phyloP scores from a whole-genome alignment of 2,329 filamentous ascomycete species.

The Colletotrichum abscissum region DNA sequence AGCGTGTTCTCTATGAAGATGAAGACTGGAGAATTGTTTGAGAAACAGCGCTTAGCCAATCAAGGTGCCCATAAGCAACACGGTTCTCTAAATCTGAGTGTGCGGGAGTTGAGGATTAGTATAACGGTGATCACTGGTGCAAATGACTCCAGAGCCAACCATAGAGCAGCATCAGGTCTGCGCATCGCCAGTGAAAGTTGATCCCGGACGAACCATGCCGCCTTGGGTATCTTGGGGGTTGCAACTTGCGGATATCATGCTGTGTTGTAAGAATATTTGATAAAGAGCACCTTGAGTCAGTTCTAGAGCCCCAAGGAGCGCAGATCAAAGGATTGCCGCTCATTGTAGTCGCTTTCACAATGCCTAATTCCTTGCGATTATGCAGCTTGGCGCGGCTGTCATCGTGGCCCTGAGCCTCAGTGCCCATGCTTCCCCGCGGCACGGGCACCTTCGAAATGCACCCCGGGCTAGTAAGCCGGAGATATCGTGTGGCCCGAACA shows the following conservation, averaged over 20 bases:
- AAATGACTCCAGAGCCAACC: not conserved
- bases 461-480: constrained; percentile 8
- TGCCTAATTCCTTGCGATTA: not conserved
- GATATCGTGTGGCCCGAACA: constrained; percentile 60
- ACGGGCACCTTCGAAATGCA: constrained; percentile 45
- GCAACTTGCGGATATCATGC: not conserved
- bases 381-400: constrained; percentile 23
- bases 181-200: not conserved
- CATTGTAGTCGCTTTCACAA: not conserved
- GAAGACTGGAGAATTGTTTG: constrained; percentile 1
- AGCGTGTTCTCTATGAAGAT: not conserved
- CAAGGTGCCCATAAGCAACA: not conserved
- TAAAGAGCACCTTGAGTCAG: not conserved
- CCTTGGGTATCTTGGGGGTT: not conserved
- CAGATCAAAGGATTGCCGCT: not conserved
- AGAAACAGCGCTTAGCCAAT: constrained; percentile 11
- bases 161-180: not conserved
- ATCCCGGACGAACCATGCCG: not conserved
- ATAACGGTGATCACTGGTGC: constrained; percentile 2
- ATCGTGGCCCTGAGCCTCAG: constrained; percentile 25
- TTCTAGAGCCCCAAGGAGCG: not conserved
- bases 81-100: constrained; percentile 1
- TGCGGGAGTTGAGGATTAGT: constrained; percentile 1
- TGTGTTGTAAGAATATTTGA: not conserved
- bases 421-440: constrained; percentile 43